Evolutionary conservation across 805 yeast genomes (phyloP), one percentile per base, ranked within the genome.

Genomic region (Komagataella pseudopastoris): DNA sequence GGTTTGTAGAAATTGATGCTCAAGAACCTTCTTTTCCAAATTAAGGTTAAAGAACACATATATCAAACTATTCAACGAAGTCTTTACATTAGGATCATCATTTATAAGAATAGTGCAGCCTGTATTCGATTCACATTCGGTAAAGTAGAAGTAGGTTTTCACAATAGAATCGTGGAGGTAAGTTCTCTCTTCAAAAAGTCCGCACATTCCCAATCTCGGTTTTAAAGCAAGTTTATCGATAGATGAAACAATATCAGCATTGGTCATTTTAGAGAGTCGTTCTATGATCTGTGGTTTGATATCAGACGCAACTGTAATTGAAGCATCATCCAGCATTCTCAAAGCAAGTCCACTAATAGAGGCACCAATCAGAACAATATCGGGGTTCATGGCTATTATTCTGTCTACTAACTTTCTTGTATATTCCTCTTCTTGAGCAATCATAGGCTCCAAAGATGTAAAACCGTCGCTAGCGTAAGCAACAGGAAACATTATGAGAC

Each of bases 381-480:
- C 87, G 0, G 99, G 96, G 49, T 76, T 77, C 52, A 93, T 67
- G 0, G 90, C 81, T 3, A 80, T 71, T 17, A 93, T 78, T 55
- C 97, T 73, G 1, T 84, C 83, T 0, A 89, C 93, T 36, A 91
- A 69, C 59, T 88, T 90, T 51, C 82, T 77, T 48, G 93, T 72
- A 60, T 84, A 91, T 57, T 91, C 96, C 49, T 77, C 71, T 60
- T 91, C 97, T 61, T 93, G 98, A 0, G 91, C 85, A 49, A 88
- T 71, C 1, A 91, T 83, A 1, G 95, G 85, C 53, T 88, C 85
- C 52, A 90, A 69, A 60, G 95, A 85, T 64, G 88, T 80, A 53
- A 88, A 84, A 24, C 58, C 56, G 36, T 59, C 59, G 6, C 59
- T 47, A 23, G 57, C 64, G 57, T 88, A 93, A 60, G 90, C 98